Conservation (phyloP, 495 filamentous ascomycete genomes). For the Neurospora sp. region DNA sequence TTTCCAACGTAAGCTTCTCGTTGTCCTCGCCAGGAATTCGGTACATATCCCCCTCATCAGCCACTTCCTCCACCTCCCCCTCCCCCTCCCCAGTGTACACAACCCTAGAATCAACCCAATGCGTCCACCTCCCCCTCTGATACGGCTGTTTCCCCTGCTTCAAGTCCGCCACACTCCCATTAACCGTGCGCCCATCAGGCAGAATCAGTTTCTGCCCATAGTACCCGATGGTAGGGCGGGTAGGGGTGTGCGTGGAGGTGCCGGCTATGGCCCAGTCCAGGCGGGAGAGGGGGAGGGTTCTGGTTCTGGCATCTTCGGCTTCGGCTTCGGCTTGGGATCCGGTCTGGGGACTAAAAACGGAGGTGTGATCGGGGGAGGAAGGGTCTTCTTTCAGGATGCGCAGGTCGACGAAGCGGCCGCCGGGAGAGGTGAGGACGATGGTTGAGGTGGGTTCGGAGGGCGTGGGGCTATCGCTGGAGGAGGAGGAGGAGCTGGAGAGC, state of each 20-base stretch:
- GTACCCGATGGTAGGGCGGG: neutral
- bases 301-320: neutral
- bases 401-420: conserved; percentile 40
- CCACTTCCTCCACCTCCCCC: conserved; percentile 9
- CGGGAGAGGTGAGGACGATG: conserved; percentile 39
- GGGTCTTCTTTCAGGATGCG: conserved; percentile 19
- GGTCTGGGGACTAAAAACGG: neutral
- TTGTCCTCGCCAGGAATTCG: conserved; percentile 20
- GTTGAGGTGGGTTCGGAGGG: conserved; percentile 31
- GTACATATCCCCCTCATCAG: conserved; percentile 44
- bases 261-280: conserved; percentile 49
- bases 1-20: conserved; percentile 33
- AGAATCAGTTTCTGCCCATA: neutral
- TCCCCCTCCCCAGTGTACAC: neutral
- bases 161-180: neutral
- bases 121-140: conserved; percentile 27
- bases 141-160: neutral
- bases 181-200: neutral
- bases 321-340: neutral
- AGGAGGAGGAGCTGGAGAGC: conserved; percentile 26
- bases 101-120: conserved; percentile 42
- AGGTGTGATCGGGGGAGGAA: neutral
- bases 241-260: conserved; percentile 19
- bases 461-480: neutral
- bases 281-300: neutral